Conservation (phyloP, 257 asterid genomes). For the Solanum megistacrolobum region DNA sequence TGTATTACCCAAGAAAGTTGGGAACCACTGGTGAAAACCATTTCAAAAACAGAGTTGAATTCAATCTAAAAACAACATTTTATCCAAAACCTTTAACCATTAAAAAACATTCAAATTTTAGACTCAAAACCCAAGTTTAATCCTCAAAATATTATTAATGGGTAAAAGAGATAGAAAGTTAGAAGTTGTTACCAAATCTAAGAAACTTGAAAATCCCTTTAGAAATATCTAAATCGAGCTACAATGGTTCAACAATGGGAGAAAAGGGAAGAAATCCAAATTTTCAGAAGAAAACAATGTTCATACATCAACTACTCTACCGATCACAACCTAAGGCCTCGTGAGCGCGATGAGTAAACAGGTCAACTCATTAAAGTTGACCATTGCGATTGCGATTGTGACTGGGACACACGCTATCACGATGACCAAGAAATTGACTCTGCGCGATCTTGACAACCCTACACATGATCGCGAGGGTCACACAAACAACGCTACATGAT, state of each 20-base stretch:
- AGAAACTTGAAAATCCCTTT: not conserved
- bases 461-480: too few species aligned
- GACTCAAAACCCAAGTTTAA: not conserved
- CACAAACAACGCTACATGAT: too few species aligned
- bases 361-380: not conserved
- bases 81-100: not conserved
- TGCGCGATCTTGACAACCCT: not conserved
- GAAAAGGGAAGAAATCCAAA: not conserved
- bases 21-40: not conserved
- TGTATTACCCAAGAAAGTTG: not conserved
- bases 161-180: not conserved
- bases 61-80: not conserved
- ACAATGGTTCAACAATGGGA: not conserved
- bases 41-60: not conserved
- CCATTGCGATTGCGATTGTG: not conserved
- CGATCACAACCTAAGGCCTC: not conserved
- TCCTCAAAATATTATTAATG: not conserved
- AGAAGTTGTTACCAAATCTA: not conserved
- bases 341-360: not conserved
- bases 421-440: not conserved
- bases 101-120: too few species aligned
- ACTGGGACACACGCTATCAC: too few species aligned
- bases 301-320: not conserved
- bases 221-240: not conserved
- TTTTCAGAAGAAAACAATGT: not conserved